Percentiles rank a stretch among this genome's conserved stretches.
phyloP scores from a whole-genome alignment of 2,329 filamentous ascomycete genomes.

The Cladosporium cucumerinum region DNA sequence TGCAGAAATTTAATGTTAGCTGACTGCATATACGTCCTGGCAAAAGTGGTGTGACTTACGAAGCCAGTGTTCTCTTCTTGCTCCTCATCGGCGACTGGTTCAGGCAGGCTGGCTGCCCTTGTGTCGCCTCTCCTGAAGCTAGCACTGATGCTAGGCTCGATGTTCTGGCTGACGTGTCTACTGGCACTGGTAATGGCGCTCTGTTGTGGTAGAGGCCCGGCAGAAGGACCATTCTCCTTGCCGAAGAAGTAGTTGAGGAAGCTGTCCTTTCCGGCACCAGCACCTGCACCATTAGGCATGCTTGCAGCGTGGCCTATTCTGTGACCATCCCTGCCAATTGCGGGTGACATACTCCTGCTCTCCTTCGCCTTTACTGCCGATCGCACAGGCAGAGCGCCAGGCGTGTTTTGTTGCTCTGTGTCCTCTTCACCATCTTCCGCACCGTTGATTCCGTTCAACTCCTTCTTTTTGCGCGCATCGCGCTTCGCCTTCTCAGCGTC shows the following conservation, averaged over 20 bases:
- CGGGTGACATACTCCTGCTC: conserved; percentile 78
- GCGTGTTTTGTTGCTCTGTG: conserved; percentile 49
- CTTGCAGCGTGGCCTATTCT: conserved; percentile 25
- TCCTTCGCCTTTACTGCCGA: conserved; percentile 46
- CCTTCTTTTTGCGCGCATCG: conserved; percentile 78
- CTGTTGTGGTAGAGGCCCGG: conserved; percentile 34
- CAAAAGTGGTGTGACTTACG: conserved; percentile 21
- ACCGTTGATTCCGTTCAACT: conserved; percentile 74
- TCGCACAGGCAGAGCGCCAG: conserved; percentile 54
- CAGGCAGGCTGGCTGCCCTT: conserved; percentile 40
- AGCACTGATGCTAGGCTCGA: conserved; percentile 78
- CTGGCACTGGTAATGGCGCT: conserved; percentile 41
- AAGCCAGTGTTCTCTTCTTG: conserved; percentile 26
- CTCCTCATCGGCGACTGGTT: conserved; percentile 56
- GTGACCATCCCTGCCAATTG: conserved; percentile 54
- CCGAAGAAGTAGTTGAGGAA: conserved; percentile 99
- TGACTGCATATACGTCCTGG: not conserved
- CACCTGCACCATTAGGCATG: conserved; percentile 26
- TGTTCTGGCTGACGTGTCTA: conserved; percentile 73
- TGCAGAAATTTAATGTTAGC: conserved; percentile 7
- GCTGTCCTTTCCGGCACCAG: conserved; percentile 73
- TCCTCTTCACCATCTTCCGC: conserved; percentile 65
- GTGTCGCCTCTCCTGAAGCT: conserved; percentile 71
- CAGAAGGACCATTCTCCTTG: conserved; percentile 68
- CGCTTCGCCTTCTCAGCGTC: conserved; percentile 84